Evolutionary conservation across 139 green algal species (phyloP).

Genomic region (Tetraselmis striata): DNA sequence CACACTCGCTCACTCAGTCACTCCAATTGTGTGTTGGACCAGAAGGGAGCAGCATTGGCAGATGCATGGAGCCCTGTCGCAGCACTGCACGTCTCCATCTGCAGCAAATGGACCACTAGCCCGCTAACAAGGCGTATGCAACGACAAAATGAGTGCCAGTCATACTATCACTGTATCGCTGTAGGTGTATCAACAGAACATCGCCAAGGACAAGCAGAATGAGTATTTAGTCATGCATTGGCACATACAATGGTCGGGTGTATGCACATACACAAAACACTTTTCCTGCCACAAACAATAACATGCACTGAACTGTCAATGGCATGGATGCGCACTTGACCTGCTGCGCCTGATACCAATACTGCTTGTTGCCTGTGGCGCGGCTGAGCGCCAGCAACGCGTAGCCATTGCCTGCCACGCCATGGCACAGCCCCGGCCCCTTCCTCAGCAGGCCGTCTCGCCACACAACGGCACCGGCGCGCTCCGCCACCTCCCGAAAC

Average conservation of each 20-base stretch:
- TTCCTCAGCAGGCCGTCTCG: slow-evolving; percentile 53
- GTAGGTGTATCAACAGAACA: too few species aligned
- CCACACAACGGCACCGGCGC: slow-evolving; percentile 46
- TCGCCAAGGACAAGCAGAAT: too few species aligned
- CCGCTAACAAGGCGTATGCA: too few species aligned
- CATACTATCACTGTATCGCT: too few species aligned
- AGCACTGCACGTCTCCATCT: too few species aligned
- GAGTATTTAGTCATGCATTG: too few species aligned
- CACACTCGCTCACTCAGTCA: neutral
- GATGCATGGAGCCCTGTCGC: too few species aligned
- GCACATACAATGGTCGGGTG: neutral
- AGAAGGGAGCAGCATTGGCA: neutral
- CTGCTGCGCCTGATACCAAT: slow-evolving; percentile 33
- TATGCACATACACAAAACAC: slow-evolving; percentile 1
- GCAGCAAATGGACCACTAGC: too few species aligned
- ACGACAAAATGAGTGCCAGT: too few species aligned
- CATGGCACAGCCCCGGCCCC: slow-evolving; percentile 57
- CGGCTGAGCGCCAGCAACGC: slow-evolving; percentile 41
- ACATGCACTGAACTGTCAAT: too few species aligned
- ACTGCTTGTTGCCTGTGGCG: slow-evolving; percentile 29
- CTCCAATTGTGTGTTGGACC: neutral
- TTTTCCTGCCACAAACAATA: too few species aligned
- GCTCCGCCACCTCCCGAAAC: slow-evolving; percentile 28
- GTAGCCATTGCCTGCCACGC: slow-evolving; percentile 54
- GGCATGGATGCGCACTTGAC: too few species aligned